Evolutionary conservation across 805 yeast genomes (phyloP).

Genomic region (Maudiozyma pseudohumilis): DNA sequence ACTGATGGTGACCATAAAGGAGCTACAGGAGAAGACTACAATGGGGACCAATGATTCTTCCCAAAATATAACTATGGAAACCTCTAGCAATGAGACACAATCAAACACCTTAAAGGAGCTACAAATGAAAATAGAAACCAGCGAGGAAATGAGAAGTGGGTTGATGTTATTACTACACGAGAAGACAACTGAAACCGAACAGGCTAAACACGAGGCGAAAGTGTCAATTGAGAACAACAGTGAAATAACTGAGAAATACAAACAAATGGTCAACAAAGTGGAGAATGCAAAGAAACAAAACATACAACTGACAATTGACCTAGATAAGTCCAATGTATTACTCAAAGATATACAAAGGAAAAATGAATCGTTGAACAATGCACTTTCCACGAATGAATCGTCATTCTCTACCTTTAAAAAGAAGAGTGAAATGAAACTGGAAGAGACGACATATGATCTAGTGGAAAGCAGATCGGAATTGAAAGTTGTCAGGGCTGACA

Average conservation of each 20-base stretch:
- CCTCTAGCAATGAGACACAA: too few relatives aligned
- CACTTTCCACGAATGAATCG: too few relatives aligned
- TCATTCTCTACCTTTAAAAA: too few relatives aligned
- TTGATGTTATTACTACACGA: conserved; percentile 14
- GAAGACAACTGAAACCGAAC: background rate
- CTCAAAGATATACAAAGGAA: conserved; percentile 32
- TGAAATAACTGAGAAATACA: conserved; percentile 9
- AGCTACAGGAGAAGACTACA: too few relatives aligned
- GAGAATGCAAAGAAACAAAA: conserved; percentile 32
- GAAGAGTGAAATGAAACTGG: conserved; percentile 44
- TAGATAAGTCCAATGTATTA: conserved; percentile 35
- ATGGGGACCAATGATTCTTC: too few relatives aligned
- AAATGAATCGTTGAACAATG: conserved; percentile 36
- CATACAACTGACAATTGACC: conserved; percentile 31
- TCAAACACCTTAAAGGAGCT: conserved; percentile 19
- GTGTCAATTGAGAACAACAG: conserved; percentile 24
- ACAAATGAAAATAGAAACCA: conserved; percentile 14
- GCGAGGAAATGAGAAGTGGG: conserved; percentile 13
- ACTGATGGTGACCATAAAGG: background rate
- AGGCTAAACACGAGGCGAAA: conserved; percentile 2
- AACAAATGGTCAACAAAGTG: conserved; percentile 13
- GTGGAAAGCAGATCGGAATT: conserved; percentile 28
- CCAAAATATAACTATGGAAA: too few relatives aligned
- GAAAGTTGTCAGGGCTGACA: conserved; percentile 7
- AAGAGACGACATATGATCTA: conserved; percentile 55